Percentiles rank a stretch among this genome's conserved stretches.
Conservation (phyloP, 1,139 yeast genomes). For the Pichia sp. region DNA sequence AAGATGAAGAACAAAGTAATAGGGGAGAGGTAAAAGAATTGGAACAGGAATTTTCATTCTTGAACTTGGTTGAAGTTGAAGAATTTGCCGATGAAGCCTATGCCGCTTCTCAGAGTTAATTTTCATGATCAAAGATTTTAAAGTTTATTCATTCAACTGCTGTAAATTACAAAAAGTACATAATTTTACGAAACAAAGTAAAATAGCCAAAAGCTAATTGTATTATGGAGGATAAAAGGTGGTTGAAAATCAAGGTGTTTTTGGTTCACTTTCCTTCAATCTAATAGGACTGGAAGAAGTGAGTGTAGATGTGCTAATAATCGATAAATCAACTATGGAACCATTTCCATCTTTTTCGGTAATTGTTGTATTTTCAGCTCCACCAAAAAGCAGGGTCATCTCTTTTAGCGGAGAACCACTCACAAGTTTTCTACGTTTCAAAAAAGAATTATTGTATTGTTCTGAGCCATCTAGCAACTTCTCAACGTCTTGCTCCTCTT, state of each 20-base stretch:
- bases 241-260: conserved; percentile 16
- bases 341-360: neutral
- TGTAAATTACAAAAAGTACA: conserved; percentile 10
- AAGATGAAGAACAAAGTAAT: conserved; percentile 19
- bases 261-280: conserved; percentile 5
- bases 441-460: neutral
- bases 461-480: conserved; percentile 7
- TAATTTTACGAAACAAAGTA: too few relatives aligned
- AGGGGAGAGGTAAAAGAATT: conserved; percentile 11
- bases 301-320: neutral
- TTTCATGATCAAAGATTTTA: neutral
- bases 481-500: conserved; percentile 10
- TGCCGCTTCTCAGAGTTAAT: conserved; percentile 9
- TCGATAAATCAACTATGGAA: conserved; percentile 4
- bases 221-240: too few relatives aligned
- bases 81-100: conserved; percentile 52
- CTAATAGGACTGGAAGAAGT: conserved; percentile 2
- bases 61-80: conserved; percentile 49
- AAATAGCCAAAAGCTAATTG: too few relatives aligned
- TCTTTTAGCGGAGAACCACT: conserved; percentile 15
- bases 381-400: conserved; percentile 3
- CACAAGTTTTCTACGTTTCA: neutral
- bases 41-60: conserved; percentile 38
- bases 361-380: neutral
- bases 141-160: neutral